Conservation (phyloP, 1,139 yeast species). For the Candida sp. region DNA sequence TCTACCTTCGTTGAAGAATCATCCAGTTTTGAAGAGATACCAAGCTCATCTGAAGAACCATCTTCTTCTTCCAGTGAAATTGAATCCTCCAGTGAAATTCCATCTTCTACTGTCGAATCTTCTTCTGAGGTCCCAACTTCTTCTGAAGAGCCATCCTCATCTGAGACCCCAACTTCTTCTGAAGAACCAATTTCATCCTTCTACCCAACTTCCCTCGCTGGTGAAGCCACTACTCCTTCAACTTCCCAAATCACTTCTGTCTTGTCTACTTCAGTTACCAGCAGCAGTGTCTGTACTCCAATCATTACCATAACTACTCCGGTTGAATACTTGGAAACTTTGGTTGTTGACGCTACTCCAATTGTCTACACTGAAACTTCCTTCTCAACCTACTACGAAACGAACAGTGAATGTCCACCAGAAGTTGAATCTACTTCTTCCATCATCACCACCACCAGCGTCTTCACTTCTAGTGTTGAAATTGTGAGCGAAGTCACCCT, state of each 20-base stretch:
- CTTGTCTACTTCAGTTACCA: conserved; percentile 2
- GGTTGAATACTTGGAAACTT: neutral
- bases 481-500: neutral
- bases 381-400: neutral
- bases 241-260: conserved; percentile 3
- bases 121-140: neutral
- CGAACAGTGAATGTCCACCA: conserved; percentile 2
- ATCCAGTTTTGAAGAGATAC: neutral
- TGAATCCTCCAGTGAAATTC: neutral
- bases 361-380: neutral
- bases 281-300: neutral
- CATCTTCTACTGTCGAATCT: neutral
- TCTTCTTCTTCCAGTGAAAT: neutral
- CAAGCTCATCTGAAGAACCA: neutral
- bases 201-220: conserved; percentile 2
- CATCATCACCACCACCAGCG: neutral
- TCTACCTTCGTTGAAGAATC: neutral
- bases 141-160: neutral
- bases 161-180: neutral
- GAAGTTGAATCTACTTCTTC: neutral
- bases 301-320: neutral
- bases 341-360: neutral
- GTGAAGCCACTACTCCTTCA: neutral
- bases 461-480: conserved; percentile 5
- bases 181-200: neutral